Evolutionary conservation across 768 basidiomycete species (phyloP), one percentile per base, ranked within the genome.

Genomic region (Amanita brunnescens): DNA sequence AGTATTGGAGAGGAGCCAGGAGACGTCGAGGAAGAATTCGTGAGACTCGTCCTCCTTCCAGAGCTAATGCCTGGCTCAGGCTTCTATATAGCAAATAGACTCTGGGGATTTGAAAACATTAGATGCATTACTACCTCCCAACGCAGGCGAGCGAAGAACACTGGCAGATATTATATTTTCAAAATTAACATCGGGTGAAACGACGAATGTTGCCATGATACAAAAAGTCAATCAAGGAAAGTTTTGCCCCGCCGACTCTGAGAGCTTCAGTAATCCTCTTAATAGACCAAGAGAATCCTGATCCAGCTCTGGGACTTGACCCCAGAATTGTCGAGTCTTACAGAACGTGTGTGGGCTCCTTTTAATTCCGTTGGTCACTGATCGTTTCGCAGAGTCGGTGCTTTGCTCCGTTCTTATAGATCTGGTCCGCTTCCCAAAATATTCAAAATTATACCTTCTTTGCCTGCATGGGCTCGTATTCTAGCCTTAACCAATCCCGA

Each of bases 121-220:
- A 32, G 93, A 97, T 58, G 73, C 81, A 12, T 72, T 92, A 26
- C 76, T 90, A 38, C 91, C 91, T 34, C 69, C 81, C 12, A 89
- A 85, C 66, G 74, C 80, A 13, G 77, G 78, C 6, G 85, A 89
- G 64, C 80, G 90, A 40, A 78, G 80, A 64, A 97, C 95, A 2
- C 71, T 99, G 26, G 96, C 96, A 26, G 96, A 99, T 64, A 75
- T 98, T n/a, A 99, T 98, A 53, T 91, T 99, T 62, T 78, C 88
- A 21, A 97, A 97, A 69, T 74, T 99, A 20, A 86, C 94, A 53
- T 78, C 75, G 51, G 75, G 71, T 10, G 81, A 84, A 55, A 64
- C 74, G 3, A 71, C 72, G 40, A 72, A 76, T 34, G 65, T 79
- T 6, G 74, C 78, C 8, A 70, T 77, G 24, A 80, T 83, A 49